Evolutionary conservation across 2,329 filamentous ascomycete species (phyloP), one percentile per base, ranked within the genome.

Genomic region (Trichoderma gracile): DNA sequence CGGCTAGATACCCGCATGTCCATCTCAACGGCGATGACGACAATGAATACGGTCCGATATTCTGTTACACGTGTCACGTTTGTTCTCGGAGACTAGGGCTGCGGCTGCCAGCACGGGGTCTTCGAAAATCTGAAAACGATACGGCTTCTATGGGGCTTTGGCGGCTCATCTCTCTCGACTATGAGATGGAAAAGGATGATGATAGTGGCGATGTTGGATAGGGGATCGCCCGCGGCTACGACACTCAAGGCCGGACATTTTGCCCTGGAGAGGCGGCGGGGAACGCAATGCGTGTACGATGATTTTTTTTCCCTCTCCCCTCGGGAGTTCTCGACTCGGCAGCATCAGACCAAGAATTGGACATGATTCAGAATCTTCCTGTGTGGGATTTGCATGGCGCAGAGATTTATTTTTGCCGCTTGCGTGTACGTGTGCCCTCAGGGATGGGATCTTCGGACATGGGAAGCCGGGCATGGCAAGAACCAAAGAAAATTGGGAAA

Each of bases 1-100:
- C 2, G 86, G 86, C 55, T 89, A 78, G 83, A 38, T 42, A 25
- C 21, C n/a, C 38, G 49, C 33, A 17, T 25, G 27, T 33, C 38
- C 50, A 46, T 52, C 27, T 27, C 50, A n/a, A 23, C 43, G 40
- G 38, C 43, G 19, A 33, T 15, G 43, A 38, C 49, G 52, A 62
- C 43, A 49, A 64, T 52, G 50, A 50, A 47, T 50, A 27, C 10
- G n/a, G 25, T 17, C 17, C 12, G 19, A 21, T 56, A 33, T 59
- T 27, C 25, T 50, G 8, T 33, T 10, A 33, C 30, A 33, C 49
- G 15, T 40, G 10, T 14, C 33, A 38, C 10, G 12, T 40, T 42
- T 25, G 17, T 45, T 33, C 19, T 21, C 17, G 33, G 38, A 30
- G n/a, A 53, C 38, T 23, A 52, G 23, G n/a, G 38, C 33, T 23